A percentile compares a stretch with the other conserved stretches of the same genome.
phyloP scores from a whole-genome alignment of 345 rosid genomes.

The Draba incana region DNA sequence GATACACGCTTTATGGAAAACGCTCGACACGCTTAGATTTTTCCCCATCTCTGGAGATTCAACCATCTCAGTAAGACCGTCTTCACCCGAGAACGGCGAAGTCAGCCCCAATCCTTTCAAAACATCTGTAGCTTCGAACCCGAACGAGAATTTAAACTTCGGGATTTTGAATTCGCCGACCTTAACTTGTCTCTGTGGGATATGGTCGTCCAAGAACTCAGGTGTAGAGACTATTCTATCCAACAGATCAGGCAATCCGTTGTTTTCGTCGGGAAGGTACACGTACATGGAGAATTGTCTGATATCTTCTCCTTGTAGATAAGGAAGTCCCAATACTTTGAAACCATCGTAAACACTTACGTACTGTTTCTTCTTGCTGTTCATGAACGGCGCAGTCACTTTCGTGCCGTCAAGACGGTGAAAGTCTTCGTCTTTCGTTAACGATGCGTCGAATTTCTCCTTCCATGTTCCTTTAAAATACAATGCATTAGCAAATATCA shows the following conservation, averaged over 20 bases:
- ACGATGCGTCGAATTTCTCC: slow-evolving; percentile 59
- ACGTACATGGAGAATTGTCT: slow-evolving; percentile 73
- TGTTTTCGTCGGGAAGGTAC: slow-evolving; percentile 68
- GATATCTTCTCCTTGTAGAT: slow-evolving; percentile 68
- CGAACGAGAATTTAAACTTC: slow-evolving; percentile 59
- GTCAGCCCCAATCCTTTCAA: slow-evolving; percentile 58
- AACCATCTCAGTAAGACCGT: slow-evolving; percentile 61
- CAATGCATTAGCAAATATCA: slow-evolving; percentile 75
- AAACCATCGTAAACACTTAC: slow-evolving; percentile 56
- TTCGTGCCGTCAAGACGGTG: slow-evolving; percentile 58
- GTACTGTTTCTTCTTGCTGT: slow-evolving; percentile 64
- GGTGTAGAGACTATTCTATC: slow-evolving; percentile 51
- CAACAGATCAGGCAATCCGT: slow-evolving; percentile 57
- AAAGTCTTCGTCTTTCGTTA: slow-evolving; percentile 63
- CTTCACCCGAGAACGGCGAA: slow-evolving; percentile 58
- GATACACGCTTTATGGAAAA: slow-evolving; percentile 66
- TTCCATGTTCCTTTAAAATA: slow-evolving; percentile 87
- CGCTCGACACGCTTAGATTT: slow-evolving; percentile 49
- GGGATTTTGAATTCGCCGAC: slow-evolving; percentile 64
- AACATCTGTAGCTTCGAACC: slow-evolving; percentile 57
- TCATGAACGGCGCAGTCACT: slow-evolving; percentile 73
- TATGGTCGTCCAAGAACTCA: slow-evolving; percentile 56
- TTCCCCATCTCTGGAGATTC: slow-evolving; percentile 49
- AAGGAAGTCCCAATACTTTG: slow-evolving; percentile 77
- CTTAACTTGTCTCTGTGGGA: slow-evolving; percentile 45